Base-by-base conservation (phyloP, 2,329 filamentous ascomycete species). In the Fusarium vanettenii region DNA sequence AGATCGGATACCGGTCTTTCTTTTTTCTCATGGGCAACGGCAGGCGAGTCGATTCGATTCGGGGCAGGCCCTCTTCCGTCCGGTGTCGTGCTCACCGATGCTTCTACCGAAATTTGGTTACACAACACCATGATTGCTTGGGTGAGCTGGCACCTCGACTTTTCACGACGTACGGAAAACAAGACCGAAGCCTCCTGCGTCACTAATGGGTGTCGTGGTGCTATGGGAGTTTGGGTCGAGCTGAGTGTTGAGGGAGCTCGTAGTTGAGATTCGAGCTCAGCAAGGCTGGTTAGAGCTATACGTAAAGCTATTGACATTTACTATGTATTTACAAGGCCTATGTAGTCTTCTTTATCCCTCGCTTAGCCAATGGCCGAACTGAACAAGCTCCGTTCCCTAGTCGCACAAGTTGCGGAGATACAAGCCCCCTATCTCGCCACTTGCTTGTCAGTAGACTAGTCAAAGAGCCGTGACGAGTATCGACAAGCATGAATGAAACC, bases 71-170 rank as follows among this genome's bases (percentile, higher is more conserved):
- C 60, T 56, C 63, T 56, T 63, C 33, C 41, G 63, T 62, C 60
- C 31, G 64, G 43, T 48, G 37, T 62, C 37, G 27, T 66, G 64
- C 70, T 76, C 73, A 75, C 64, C 73, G 67, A 76, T 74, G 60
- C 70, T 59, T 76, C 64, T 61, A 71, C 61, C 64, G 61, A 76
- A 43, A 62, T 61, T 61, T 60, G 67, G 73, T 76, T 64, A 66
- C 73, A 76, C 73, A 76, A 31, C 41, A 20, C 63, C 73, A 45
- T 73, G 57, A 66, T 75, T 66, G 31, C 33, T 52, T n/a, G 45
- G 64, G 22, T 61, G 64, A 61, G 43, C 39, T 52, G 72, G 73
- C 72, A 73, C 60, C n/a, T 73, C 31, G 20, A 62, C 11, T 50
- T 52, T 33, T 56, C 67, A 73, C 57, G 61, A 63, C 31, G 55